Evolutionary conservation across 768 basidiomycete species (phyloP).

Genomic region (Basidioascus undulatus): DNA sequence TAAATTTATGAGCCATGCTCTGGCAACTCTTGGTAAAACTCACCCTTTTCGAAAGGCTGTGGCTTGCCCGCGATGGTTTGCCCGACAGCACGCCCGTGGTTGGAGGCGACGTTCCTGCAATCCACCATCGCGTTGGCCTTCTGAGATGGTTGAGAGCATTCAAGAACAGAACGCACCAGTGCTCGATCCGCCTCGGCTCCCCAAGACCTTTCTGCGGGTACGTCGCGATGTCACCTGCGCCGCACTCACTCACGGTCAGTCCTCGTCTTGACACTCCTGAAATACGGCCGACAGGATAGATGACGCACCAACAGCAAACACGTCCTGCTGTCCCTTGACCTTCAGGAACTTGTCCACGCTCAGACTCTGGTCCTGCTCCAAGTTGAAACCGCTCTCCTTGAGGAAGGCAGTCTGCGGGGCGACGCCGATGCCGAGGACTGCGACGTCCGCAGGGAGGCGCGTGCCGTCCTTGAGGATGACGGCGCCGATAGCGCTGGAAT

Average conservation of each 20-base stretch:
- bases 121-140: background rate
- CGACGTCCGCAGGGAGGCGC: conserved; percentile 43
- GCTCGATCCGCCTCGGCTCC: conserved; percentile 42
- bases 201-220: conserved; percentile 39
- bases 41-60: conserved; percentile 39
- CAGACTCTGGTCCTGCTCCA: conserved; percentile 56
- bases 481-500: conserved; percentile 32
- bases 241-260: too few species aligned
- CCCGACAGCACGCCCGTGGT: conserved; percentile 65
- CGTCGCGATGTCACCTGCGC: conserved; percentile 48
- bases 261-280: conserved; percentile 10
- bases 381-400: conserved; percentile 34
- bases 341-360: conserved; percentile 49
- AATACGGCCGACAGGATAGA: too few species aligned
- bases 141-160: background rate
- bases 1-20: too few species aligned
- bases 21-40: too few species aligned
- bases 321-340: conserved; percentile 28
- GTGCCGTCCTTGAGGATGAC: conserved; percentile 39
- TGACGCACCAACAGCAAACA: conserved; percentile 50
- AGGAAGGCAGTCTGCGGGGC: conserved; percentile 57
- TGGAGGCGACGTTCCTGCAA: conserved; percentile 60
- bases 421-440: conserved; percentile 73
- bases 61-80: conserved; percentile 39
- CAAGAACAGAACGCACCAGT: conserved; percentile 48